A percentile compares a stretch with the other conserved stretches of the same genome.
Conservation (phyloP, 345 rosid genomes). For the Syzygium grande region DNA sequence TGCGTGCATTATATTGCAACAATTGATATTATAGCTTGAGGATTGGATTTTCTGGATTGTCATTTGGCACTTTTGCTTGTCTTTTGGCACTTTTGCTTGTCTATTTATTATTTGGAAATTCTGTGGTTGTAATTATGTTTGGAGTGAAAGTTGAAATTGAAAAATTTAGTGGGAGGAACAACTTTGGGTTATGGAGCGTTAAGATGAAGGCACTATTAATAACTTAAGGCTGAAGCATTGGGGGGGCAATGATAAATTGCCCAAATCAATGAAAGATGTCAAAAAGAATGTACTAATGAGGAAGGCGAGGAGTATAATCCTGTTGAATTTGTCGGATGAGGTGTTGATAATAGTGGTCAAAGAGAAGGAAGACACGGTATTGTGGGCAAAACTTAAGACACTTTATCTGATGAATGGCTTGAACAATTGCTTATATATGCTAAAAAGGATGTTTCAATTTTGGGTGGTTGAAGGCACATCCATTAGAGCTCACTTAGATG, state of each 20-base stretch:
- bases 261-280: background rate
- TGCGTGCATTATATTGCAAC: too few species aligned
- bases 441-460: too few species aligned
- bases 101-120: background rate
- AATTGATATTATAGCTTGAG: background rate
- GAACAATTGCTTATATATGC: background rate
- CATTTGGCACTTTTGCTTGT: background rate
- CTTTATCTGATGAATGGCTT: too few species aligned
- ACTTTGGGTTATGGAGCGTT: background rate
- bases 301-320: background rate
- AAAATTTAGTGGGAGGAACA: background rate
- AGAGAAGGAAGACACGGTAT: too few species aligned
- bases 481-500: background rate
- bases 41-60: background rate
- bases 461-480: background rate
- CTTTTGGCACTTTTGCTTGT: background rate
- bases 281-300: background rate
- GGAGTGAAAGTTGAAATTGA: background rate
- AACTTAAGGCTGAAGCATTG: background rate
- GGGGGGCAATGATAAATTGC: background rate
- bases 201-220: background rate
- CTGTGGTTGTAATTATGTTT: too few species aligned
- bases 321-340: background rate
- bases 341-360: background rate
- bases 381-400: background rate